Base-by-base conservation (phyloP, 768 basidiomycete species). In the Baorangia bicolor region DNA sequence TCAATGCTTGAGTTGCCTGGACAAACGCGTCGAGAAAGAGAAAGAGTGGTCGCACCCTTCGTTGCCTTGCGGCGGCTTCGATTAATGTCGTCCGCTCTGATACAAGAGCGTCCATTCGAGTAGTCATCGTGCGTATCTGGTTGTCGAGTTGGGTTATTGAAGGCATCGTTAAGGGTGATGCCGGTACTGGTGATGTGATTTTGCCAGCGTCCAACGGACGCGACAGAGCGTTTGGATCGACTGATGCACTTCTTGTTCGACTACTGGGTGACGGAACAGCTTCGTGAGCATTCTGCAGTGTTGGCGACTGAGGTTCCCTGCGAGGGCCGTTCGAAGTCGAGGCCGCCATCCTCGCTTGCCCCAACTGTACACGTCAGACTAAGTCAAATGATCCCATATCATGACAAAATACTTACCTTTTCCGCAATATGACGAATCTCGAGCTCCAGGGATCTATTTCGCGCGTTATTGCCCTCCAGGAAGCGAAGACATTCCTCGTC, bases 361-460 rank as follows among this genome's bases (percentile, higher is more conserved):
- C 68, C 28, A 70, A 40, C 69, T 69, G 41, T 39, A 46, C 38
- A 37, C 5, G 14, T 47, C 39, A 47, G 28, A 51, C 20, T 16
- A 31, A 43, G 35, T n/a, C 9, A 13, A 31, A 23, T 10, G 9
- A 43, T 43, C 11, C n/a, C 4, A 28, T 31, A n/a, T 33, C 31
- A 37, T 16, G 18, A 34, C 27, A 40, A 18, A 7, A 40, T 13
- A 34, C 74, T 18, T 46, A 78, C 80, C 62, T 64, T 72, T 53
- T 69, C 68, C 13, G 68, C 63, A 45, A 77, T 72, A 44, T 60
- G 57, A 53, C 73, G 73, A 40, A 82, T 74, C 61, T 82, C 80
- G 16, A 67, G 55, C 54, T 81, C 79, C 48, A 83, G 61, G 7
- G 69, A 66, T 44, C 71, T 72, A 58, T 83, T 82, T 49, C 75